A percentile compares a stretch with the other conserved stretches of the same genome.
Evolutionary conservation across 805 yeast genomes (phyloP).

Genomic region (Dipodascopsis tothii): DNA sequence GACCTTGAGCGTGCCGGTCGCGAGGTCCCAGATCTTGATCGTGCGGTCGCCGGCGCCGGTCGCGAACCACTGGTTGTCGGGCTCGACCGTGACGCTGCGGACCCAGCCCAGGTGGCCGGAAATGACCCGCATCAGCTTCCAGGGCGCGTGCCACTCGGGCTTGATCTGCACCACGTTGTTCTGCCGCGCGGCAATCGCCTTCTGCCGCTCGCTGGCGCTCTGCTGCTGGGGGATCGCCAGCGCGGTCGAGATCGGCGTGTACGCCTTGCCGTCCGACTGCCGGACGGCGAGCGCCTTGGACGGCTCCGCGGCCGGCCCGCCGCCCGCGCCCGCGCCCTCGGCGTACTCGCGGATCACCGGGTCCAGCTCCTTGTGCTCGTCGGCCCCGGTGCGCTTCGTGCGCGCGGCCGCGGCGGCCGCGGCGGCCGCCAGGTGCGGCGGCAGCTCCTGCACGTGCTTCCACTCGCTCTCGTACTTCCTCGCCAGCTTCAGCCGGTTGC

Average conservation of each 20-base stretch:
- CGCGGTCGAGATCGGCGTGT: neutral
- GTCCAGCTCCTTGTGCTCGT: slow-evolving; percentile 9
- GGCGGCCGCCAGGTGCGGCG: slow-evolving; percentile 26
- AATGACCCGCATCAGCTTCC: slow-evolving; percentile 67
- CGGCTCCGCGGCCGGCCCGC: slow-evolving; percentile 13
- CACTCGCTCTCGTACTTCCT: slow-evolving; percentile 23
- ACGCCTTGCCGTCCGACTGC: neutral
- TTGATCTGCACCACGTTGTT: slow-evolving; percentile 17
- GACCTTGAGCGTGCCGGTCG: slow-evolving; percentile 56
- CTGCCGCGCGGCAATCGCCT: slow-evolving; percentile 13
- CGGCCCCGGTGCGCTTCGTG: slow-evolving; percentile 11
- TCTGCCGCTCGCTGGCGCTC: neutral
- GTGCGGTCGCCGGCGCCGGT: slow-evolving; percentile 87
- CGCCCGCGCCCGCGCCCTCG: slow-evolving; percentile 16
- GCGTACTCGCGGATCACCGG: slow-evolving; percentile 10
- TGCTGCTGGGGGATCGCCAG: slow-evolving; percentile 2
- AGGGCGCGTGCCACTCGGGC: slow-evolving; percentile 48
- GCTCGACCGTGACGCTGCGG: slow-evolving; percentile 71
- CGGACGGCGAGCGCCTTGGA: slow-evolving; percentile 14
- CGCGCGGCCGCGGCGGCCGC: slow-evolving; percentile 17
- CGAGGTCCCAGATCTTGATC: slow-evolving; percentile 86
- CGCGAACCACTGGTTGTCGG: slow-evolving; percentile 83
- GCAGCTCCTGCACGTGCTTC: slow-evolving; percentile 22
- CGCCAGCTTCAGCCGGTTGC: slow-evolving; percentile 13
- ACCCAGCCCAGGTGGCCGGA: slow-evolving; percentile 95